Percentiles rank a stretch among this genome's conserved stretches.
phyloP scores from a whole-genome alignment of 805 yeast genomes.

The Priceomyces fermenticarens region DNA sequence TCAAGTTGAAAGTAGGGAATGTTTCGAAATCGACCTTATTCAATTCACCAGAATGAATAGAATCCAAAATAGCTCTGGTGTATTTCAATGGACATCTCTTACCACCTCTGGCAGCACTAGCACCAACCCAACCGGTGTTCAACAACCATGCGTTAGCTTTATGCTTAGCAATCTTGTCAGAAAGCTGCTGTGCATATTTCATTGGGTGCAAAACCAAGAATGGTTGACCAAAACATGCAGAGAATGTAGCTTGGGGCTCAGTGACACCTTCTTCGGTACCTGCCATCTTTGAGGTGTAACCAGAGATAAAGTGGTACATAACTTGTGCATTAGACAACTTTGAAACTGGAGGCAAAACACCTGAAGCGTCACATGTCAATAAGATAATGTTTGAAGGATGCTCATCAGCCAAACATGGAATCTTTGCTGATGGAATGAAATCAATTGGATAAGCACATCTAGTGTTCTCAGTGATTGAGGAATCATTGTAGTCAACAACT shows the following conservation, averaged over 20 bases:
- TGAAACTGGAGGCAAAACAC: slow-evolving; percentile 96
- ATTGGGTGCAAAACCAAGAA: slow-evolving; percentile 97
- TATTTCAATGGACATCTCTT: slow-evolving; percentile 96
- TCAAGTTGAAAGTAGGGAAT: slow-evolving; percentile 82
- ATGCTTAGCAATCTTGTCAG: slow-evolving; percentile 87
- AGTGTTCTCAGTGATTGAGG: slow-evolving; percentile 90
- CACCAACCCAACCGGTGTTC: slow-evolving; percentile 98
- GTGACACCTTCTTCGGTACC: slow-evolving; percentile 99
- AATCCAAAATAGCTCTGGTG: slow-evolving; percentile 93
- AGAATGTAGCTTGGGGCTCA: slow-evolving; percentile 96
- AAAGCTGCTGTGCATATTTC: slow-evolving; percentile 93
- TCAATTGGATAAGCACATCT: slow-evolving; percentile 99
- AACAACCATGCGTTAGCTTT: slow-evolving; percentile 93
- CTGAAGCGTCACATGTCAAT: slow-evolving; percentile 96
- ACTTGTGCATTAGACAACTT: slow-evolving; percentile 92
- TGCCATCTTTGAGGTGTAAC: slow-evolving; percentile 99
- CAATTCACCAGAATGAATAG: slow-evolving; percentile 89
- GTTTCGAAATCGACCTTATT: slow-evolving; percentile 76
- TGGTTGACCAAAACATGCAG: slow-evolving; percentile 99
- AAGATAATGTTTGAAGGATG: slow-evolving; percentile 92
- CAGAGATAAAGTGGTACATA: slow-evolving; percentile 98
- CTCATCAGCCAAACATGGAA: slow-evolving; percentile 85
- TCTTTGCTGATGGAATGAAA: slow-evolving; percentile 91
- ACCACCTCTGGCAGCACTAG: slow-evolving; percentile 89
- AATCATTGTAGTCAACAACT: slow-evolving; percentile 80